These are phyloP conservation scores for Rubroboletus satanas DNA, from an alignment of 768 basidiomycete species.

Conservation along the genomic window DNA sequence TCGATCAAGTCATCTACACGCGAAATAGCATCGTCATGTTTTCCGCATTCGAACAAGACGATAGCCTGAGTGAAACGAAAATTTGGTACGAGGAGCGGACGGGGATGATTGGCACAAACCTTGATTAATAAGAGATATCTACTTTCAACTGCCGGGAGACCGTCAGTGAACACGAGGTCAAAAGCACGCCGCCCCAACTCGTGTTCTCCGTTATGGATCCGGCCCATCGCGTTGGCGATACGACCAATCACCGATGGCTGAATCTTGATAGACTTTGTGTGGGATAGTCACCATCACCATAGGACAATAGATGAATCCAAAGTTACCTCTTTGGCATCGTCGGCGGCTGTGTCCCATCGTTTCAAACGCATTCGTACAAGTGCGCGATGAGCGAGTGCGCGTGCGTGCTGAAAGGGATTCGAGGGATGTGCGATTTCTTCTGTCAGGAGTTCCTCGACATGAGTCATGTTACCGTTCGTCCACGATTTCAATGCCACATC, in stretches of 20 bases:
- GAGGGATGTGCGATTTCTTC: background rate
- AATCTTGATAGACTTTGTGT: background rate
- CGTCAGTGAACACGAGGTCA: constrained; percentile 1
- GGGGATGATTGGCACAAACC: background rate
- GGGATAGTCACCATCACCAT: background rate
- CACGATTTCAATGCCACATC: background rate
- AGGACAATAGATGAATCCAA: background rate
- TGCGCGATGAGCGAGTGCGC: background rate
- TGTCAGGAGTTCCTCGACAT: background rate
- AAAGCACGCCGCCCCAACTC: background rate
- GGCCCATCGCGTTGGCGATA: background rate
- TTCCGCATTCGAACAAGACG: background rate
- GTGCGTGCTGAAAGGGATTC: background rate
- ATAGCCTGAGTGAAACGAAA: background rate
- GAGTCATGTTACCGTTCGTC: background rate
- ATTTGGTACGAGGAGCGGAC: background rate
- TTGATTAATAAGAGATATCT: constrained; percentile 8
- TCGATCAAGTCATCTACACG: background rate
- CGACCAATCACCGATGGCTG: background rate
- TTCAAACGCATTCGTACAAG: background rate
- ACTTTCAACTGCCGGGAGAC: background rate
- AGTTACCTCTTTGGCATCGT: constrained; percentile 3
- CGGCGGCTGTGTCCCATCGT: background rate
- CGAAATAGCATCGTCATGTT: background rate
- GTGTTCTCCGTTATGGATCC: background rate